phyloP scores from a whole-genome alignment of 2,329 filamentous ascomycete species.

The Pyrenophora graminea region DNA sequence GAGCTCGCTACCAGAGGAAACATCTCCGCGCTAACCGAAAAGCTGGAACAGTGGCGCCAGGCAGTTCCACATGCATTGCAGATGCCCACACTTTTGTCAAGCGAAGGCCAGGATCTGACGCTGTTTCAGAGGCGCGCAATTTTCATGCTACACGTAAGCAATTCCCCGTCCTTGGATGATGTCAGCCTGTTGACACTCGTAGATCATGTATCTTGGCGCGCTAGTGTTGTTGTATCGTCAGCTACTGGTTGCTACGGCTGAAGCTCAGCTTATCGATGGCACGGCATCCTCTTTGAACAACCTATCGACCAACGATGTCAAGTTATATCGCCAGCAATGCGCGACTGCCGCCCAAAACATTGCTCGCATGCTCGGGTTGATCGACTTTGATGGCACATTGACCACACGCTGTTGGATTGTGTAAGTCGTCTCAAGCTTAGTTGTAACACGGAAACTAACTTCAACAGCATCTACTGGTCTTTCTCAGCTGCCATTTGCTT shows the following conservation, averaged over 20 bases:
- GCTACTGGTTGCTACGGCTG: constrained; percentile 38
- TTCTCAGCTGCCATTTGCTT: constrained; percentile 44
- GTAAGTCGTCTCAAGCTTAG: background rate
- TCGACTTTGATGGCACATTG: constrained; percentile 42
- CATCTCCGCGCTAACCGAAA: constrained; percentile 33
- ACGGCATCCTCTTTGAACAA: constrained; percentile 30
- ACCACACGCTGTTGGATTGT: constrained; percentile 46
- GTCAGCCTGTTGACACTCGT: background rate
- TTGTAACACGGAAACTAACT: background rate
- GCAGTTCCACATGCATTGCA: constrained; percentile 41
- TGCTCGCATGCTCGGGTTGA: constrained; percentile 40
- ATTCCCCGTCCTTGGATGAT: background rate
- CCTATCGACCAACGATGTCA: constrained; percentile 33
- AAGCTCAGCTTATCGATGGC: constrained; percentile 36
- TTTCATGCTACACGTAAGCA: constrained; percentile 44
- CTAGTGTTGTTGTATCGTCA: constrained; percentile 44
- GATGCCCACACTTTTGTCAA: constrained; percentile 35
- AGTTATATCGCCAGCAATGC: constrained; percentile 38
- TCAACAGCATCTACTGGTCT: constrained; percentile 41
- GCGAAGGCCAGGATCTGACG: constrained; percentile 28
- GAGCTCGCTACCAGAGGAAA: constrained; percentile 37
- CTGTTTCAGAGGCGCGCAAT: constrained; percentile 41
- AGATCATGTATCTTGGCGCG: constrained; percentile 48
- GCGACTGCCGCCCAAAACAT: constrained; percentile 43
- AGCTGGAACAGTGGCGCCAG: constrained; percentile 41